phyloP scores from a whole-genome alignment of 2,329 filamentous ascomycete genomes.

The Trichophyton mentagrophytes region DNA sequence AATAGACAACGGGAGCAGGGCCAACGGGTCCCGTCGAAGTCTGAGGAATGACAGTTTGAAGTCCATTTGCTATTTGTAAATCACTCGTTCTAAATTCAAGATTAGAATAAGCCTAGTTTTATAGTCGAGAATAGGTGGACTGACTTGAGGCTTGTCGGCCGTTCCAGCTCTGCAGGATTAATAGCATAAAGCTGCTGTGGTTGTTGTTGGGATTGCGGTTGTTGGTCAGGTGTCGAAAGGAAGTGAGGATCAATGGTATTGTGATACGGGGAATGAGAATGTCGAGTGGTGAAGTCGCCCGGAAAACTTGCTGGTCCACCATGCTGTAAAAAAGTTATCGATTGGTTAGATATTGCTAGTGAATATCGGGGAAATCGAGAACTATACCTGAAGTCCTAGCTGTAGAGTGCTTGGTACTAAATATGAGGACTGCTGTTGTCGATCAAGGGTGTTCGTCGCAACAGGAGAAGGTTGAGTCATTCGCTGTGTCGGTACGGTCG shows the following conservation, averaged over 20 bases:
- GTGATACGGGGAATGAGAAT: conserved; percentile 18
- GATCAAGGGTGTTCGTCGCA: not conserved
- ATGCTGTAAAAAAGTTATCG: not conserved
- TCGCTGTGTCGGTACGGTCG: not conserved
- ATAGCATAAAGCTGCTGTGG: conserved; percentile 9
- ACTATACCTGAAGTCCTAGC: conserved; percentile 1
- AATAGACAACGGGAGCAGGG: not conserved
- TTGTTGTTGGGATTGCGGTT: conserved; percentile 2
- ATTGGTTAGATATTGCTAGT: not conserved
- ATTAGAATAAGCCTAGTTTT: not conserved
- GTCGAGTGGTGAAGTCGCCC: conserved; percentile 20
- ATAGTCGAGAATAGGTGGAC: not conserved
- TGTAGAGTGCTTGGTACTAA: not conserved
- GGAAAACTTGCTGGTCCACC: conserved; percentile 19
- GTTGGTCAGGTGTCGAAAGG: conserved; percentile 17
- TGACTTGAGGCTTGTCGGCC: conserved; percentile 6
- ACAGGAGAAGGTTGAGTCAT: not conserved
- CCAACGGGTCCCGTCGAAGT: not conserved
- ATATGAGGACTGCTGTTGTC: not conserved
- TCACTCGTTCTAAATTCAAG: not conserved
- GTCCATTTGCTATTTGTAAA: conserved; percentile 2
- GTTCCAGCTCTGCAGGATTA: conserved; percentile 14
- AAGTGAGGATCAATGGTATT: conserved; percentile 32
- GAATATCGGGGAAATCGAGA: not conserved
- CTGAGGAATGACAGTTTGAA: not conserved